Conservation (phyloP, 139 green algal genomes). For the Closterium sp. region DNA sequence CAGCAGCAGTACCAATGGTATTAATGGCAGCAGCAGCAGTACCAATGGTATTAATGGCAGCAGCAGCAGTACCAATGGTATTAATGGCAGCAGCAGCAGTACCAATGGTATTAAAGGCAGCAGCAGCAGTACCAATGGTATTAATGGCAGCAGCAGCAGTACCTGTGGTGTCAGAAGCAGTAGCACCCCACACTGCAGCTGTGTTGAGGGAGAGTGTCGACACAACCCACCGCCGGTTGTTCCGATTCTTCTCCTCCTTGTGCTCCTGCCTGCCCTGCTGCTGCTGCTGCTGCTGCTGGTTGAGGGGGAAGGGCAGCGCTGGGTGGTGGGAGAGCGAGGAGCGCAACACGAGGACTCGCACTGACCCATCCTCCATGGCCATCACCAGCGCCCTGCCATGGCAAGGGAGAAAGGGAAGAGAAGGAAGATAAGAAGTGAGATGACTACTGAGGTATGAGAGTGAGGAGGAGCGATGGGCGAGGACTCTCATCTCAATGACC, state of each 20-base stretch:
- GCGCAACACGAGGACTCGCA: background rate
- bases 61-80: too few relatives aligned
- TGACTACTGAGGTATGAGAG: too few relatives aligned
- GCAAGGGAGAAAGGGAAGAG: too few relatives aligned
- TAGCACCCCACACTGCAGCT: background rate
- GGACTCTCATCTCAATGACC: too few relatives aligned
- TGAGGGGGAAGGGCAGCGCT: background rate
- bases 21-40: too few relatives aligned
- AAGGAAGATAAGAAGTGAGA: too few relatives aligned
- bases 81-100: too few relatives aligned
- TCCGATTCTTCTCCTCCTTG: background rate
- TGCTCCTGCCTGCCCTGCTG: background rate
- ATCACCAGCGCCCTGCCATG: background rate
- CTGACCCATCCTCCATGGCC: background rate
- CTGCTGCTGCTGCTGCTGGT: background rate
- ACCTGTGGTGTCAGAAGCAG: background rate
- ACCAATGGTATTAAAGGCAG: too few relatives aligned
- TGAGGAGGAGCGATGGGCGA: too few relatives aligned
- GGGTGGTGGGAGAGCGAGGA: background rate
- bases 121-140: too few relatives aligned
- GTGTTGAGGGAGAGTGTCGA: background rate
- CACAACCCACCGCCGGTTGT: background rate
- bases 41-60: too few relatives aligned
- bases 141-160: background rate
- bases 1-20: too few relatives aligned